Conservation (phyloP, 2,329 filamentous ascomycete species). For the Nigrograna mackinnonii region DNA sequence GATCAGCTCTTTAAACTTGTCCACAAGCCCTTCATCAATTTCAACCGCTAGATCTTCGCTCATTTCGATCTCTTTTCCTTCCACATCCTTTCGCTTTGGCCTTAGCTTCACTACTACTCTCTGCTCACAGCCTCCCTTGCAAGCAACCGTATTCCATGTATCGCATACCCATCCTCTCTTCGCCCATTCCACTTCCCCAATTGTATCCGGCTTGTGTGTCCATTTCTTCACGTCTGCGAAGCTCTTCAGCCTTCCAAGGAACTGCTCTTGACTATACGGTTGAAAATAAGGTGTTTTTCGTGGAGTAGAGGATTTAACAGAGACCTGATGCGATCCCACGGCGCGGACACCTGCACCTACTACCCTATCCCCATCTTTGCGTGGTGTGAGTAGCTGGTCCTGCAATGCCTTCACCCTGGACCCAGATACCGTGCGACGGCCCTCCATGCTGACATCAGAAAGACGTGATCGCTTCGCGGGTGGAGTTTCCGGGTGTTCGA, state of each 20-base stretch:
- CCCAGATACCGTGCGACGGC: constrained; percentile 28
- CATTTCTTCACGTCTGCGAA: constrained; percentile 91
- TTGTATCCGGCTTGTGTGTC: constrained; percentile 85
- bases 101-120: constrained; percentile 79
- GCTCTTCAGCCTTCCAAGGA: constrained; percentile 79
- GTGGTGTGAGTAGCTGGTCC: constrained; percentile 33
- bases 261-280: constrained; percentile 81
- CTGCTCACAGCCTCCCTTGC: constrained; percentile 77
- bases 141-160: constrained; percentile 73
- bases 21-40: constrained; percentile 67
- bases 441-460: constrained; percentile 29
- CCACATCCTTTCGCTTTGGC: constrained; percentile 54
- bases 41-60: constrained; percentile 50
- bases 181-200: constrained; percentile 93
- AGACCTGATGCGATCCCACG: constrained; percentile 30
- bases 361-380: constrained; percentile 10
- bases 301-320: constrained; percentile 22
- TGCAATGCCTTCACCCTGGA: constrained; percentile 34
- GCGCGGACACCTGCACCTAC: constrained; percentile 28
- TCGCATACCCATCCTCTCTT: constrained; percentile 90
- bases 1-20: constrained; percentile 75
- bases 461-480: constrained; percentile 38
- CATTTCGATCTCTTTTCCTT: constrained; percentile 53
- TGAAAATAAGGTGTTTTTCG: constrained; percentile 70
- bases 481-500: constrained; percentile 30